Base-by-base conservation (phyloP, 805 yeast genomes). In the Lipomyces oligophaga region DNA sequence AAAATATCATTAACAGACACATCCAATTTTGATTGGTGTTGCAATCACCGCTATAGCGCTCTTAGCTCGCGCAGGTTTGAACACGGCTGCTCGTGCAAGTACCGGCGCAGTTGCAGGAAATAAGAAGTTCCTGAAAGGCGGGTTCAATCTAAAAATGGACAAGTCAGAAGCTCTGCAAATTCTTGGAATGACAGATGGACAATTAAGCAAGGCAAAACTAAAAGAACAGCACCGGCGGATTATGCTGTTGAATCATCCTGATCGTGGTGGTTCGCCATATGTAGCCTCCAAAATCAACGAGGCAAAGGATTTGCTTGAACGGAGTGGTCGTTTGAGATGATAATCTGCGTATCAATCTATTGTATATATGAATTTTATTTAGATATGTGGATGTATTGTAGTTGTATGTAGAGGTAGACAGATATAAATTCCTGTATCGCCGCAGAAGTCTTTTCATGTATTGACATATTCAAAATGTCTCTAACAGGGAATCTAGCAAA, bases 231-330 rank as follows among this genome's bases (percentile, higher is more conserved):
- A 87, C 63, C 74, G 95, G 60, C 70, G 69, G 50, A 74, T 83
- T 62, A 87, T 86, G 95, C 69, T 86, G 66, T 69, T 78, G 10
- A 86, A 86, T 64, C 96, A 86, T 63, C 95, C 96, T 0, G 96
- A 86, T 64, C 79, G 83, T 58, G 95, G 95, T 2, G 96, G 96
- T 1, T 81, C 89, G 37, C 79, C 86, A 16, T 83, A 75, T 55
- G 59, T 86, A 53, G 93, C 95, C 21, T 80, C 85, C 65, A 87
- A 86, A 68, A 83, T 87, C 40, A 86, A 87, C 60, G 85, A 81
- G 63, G 96, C 96, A 27, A 88, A 84, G 64, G 89, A 80, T 43
- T 70, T 85, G 36, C 72, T 86, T 58, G 93, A 85, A 58, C 78
- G 80, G 65, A 46, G 34, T 13, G 50, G 55, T 4, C 21, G 54